A percentile compares a stretch with the other conserved stretches of the same genome.
These are phyloP conservation scores for Dysphania ambrosioides DNA, from an alignment of 148 eudicot species.

Conservation along the genomic window DNA sequence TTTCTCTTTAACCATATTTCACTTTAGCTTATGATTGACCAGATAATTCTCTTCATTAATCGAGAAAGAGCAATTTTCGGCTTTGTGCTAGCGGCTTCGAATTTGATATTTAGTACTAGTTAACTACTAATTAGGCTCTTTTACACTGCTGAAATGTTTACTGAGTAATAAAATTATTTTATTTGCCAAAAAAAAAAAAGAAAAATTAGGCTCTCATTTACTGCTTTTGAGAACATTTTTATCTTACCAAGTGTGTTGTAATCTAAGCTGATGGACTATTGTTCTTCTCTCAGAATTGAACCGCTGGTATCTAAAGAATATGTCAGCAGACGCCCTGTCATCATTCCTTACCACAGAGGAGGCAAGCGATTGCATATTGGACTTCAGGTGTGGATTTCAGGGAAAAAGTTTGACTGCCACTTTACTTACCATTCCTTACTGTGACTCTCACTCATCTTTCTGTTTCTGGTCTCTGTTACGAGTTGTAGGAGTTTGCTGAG, in stretches of 20 bases:
- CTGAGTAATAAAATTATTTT: no score
- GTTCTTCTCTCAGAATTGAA: constrained; percentile 62
- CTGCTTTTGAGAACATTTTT: neutral
- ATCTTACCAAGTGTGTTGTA: neutral
- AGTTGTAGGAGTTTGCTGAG: constrained; percentile 78
- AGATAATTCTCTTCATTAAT: neutral
- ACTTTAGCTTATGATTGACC: neutral
- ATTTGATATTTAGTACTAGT: no score
- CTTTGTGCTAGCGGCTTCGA: neutral
- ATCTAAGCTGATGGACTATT: constrained; percentile 4
- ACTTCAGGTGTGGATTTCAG: constrained; percentile 52
- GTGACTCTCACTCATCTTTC: neutral
- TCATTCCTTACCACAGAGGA: constrained; percentile 90
- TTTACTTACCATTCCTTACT: neutral
- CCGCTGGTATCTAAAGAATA: constrained; percentile 87
- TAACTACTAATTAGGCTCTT: no score
- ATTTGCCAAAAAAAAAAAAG: no score
- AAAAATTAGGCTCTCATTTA: no score
- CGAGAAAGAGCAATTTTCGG: neutral
- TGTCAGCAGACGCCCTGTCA: constrained; percentile 69
- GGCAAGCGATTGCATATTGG: constrained; percentile 92
- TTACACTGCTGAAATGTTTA: no score
- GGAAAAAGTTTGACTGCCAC: neutral
- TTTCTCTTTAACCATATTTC: neutral
- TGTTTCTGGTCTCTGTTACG: constrained; percentile 22